phyloP scores from a whole-genome alignment of 345 rosid genomes.

The Cardamine occulta region DNA sequence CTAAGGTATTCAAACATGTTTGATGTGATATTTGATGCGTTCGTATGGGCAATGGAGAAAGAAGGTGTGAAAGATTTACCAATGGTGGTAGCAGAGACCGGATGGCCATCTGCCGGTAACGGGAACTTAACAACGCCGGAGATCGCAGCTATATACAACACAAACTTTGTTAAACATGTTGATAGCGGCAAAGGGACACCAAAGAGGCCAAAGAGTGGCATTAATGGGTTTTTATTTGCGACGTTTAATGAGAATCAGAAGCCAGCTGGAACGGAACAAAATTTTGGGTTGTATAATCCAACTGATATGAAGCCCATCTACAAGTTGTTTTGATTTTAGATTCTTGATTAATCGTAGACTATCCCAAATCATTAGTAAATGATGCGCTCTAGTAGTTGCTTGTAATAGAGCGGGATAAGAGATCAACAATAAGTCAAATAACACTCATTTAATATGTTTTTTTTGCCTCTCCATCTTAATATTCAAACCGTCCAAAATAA shows the following conservation, averaged over 20 bases:
- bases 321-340: constrained; percentile 28
- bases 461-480: background rate
- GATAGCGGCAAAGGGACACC: constrained; percentile 41
- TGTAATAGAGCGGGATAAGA: no score
- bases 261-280: constrained; percentile 28
- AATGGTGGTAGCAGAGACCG: constrained; percentile 46
- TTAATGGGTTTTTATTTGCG: constrained; percentile 27
- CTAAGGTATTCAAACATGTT: constrained; percentile 44
- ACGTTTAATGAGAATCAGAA: constrained; percentile 40
- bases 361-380: background rate
- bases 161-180: constrained; percentile 33
- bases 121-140: constrained; percentile 27
- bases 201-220: constrained; percentile 32
- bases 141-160: constrained; percentile 30
- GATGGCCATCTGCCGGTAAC: constrained; percentile 54
- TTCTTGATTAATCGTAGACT: background rate
- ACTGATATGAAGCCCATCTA: constrained; percentile 31
- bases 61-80: background rate
- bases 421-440: no score
- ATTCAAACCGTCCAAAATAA: background rate
- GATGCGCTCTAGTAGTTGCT: no score
- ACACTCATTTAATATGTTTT: no score
- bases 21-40: constrained; percentile 48
- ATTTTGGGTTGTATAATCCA: constrained; percentile 37
- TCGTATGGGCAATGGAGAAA: constrained; percentile 46